A percentile compares a stretch with the other conserved stretches of the same genome.
phyloP scores from a whole-genome alignment of 1,284 basidiomycete genomes.

The Cerioporus squamosus region DNA sequence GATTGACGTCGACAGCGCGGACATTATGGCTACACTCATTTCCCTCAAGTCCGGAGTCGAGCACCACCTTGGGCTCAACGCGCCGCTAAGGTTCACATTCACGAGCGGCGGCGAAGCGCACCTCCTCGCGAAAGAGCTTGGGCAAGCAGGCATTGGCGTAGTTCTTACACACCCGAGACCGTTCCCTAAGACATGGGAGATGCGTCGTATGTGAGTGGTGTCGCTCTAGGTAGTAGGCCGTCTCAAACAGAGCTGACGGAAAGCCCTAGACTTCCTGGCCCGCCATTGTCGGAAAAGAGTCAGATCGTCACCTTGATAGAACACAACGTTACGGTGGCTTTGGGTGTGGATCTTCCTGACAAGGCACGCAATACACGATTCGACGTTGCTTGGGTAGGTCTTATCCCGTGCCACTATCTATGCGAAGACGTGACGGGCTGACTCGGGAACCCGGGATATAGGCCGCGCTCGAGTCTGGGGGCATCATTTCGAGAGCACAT shows the following conservation, averaged over 20 bases:
- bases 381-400: constrained; percentile 57
- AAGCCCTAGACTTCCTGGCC: constrained; percentile 59
- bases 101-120: constrained; percentile 77
- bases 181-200: constrained; percentile 64
- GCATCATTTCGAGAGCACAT: constrained; percentile 32
- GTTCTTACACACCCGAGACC: constrained; percentile 64
- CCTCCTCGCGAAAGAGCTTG: constrained; percentile 76
- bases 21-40: constrained; percentile 80
- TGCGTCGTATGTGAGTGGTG: constrained; percentile 46
- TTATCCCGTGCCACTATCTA: not conserved
- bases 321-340: constrained; percentile 75
- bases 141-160: constrained; percentile 72
- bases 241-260: too few species aligned
- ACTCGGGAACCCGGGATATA: not conserved
- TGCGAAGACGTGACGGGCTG: not conserved
- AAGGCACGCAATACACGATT: constrained; percentile 63
- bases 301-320: constrained; percentile 61
- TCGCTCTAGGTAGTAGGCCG: not conserved
- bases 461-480: constrained; percentile 9
- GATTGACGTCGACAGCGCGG: constrained; percentile 62
- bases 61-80: constrained; percentile 39
- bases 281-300: constrained; percentile 71
- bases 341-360: constrained; percentile 62
- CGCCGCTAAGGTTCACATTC: constrained; percentile 57
- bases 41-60: constrained; percentile 79